phyloP scores from a whole-genome alignment of 495 filamentous ascomycete genomes.

The Annulohypoxylon nitens region DNA sequence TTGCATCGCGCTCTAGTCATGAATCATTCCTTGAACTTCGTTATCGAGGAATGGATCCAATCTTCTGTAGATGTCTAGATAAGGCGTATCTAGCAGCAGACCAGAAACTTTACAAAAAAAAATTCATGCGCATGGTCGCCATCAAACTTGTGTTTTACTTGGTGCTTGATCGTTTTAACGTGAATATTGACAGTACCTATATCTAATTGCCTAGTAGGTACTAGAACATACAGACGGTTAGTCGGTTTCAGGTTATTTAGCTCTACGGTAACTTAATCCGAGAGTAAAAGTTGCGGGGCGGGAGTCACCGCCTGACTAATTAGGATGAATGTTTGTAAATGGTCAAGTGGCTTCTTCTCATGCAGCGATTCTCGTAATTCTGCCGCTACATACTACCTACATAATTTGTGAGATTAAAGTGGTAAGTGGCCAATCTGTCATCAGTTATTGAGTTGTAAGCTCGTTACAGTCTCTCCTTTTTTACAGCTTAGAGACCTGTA shows the following conservation, averaged over 20 bases:
- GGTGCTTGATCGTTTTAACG: not conserved
- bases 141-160: not conserved
- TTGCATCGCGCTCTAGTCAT: conserved; percentile 37
- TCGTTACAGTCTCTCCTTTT: conserved; percentile 25
- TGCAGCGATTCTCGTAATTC: conserved; percentile 38
- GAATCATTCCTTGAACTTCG: conserved; percentile 39
- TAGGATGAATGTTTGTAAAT: conserved; percentile 7
- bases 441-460: conserved; percentile 41
- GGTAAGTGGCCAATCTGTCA: conserved; percentile 51
- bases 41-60: conserved; percentile 37
- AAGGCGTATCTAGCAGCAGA: conserved; percentile 47
- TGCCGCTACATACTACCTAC: conserved; percentile 33
- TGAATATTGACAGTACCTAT: not conserved
- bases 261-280: not conserved
- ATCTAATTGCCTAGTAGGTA: not conserved
- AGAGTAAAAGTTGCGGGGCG: conserved; percentile 13
- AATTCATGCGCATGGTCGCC: conserved; percentile 39
- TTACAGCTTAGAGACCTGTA: not conserved
- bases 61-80: conserved; percentile 43
- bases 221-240: not conserved
- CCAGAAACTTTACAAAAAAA: conserved; percentile 42
- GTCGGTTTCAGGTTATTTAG: not conserved
- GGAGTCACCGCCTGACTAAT: conserved; percentile 40
- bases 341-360: conserved; percentile 26
- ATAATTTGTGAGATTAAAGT: conserved; percentile 16